Evolutionary conservation across 441 rosid genomes (phyloP), one percentile per base, ranked within the genome.

Genomic region (Euphorbia corollata): DNA sequence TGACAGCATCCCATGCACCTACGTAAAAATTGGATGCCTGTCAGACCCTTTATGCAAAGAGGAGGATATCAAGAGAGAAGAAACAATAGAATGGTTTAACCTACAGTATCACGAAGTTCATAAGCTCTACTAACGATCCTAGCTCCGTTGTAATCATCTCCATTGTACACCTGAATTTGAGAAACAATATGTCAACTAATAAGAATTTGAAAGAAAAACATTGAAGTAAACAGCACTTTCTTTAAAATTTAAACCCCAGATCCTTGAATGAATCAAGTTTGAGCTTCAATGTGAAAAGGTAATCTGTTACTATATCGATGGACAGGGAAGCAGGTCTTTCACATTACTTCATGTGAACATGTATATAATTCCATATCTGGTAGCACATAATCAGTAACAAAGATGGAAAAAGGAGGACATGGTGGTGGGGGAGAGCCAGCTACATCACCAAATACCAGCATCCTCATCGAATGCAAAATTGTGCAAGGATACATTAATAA

Each of bases 1-100:
- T 23, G 99, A 85, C 64, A 95, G 75, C 99, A 95, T 92, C 74
- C 97, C 97, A 62, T 88, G 88, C 68, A 95, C 99, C 99, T 95
- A 80, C 65, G 73, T 60, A 64, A 60, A 16, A 54, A 48, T 67
- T 54, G 59, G 69, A 32, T n/a, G 6, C 1, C 18, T 43, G 38
- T 61, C 24, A 68, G 67, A 45, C 53, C 23, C 8, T 0, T 48
- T 2, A n/a, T 6, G 23, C 15, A 24, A 55, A 23, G 12, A 23
- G 67, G 36, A 62, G 67, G 36, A 62, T 15, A 20, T 15, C 18
- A 36, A 36, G 60, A 36, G 12, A 51, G 38, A 4, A 41, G 48
- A 36, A 59, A 32, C 8, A 56, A 62, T 30, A 57, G 53, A 54
- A 43, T 48, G 27, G 59, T 5, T 15, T 4, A 71, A 68, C 88